Percentiles rank a stretch among this genome's conserved stretches.
These are phyloP conservation scores for Tephrocybe sp. DNA, from an alignment of 768 basidiomycete genomes.

Conservation along the genomic window DNA sequence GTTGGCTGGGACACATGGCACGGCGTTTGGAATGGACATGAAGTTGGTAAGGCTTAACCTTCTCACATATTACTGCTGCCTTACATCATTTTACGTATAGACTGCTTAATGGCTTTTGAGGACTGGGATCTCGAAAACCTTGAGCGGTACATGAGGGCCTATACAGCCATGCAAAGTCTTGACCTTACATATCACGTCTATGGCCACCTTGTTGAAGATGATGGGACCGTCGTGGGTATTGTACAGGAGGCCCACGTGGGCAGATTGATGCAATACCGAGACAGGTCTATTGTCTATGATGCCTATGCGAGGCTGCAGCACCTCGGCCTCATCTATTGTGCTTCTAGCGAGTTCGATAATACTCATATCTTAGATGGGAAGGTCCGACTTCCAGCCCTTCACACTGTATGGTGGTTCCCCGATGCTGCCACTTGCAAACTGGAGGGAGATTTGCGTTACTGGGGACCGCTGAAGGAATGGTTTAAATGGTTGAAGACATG, in stretches of 20 bases:
- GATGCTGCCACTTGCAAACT: constrained; percentile 19
- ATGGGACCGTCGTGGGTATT: constrained; percentile 30
- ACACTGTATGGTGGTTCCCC: constrained; percentile 17
- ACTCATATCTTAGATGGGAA: constrained; percentile 33
- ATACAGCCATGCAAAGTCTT: constrained; percentile 25
- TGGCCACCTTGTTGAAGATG: constrained; percentile 29
- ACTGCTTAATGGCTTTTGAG: constrained; percentile 31
- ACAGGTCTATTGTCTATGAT: constrained; percentile 28
- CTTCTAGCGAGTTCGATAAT: constrained; percentile 14
- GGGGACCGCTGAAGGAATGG: constrained; percentile 22
- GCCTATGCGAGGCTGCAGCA: constrained; percentile 28
- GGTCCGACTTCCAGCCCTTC: constrained; percentile 29
- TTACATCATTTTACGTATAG: constrained; percentile 16
- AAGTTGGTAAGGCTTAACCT: constrained; percentile 28
- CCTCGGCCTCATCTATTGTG: constrained; percentile 22
- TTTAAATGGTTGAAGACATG: constrained; percentile 22
- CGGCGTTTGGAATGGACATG: constrained; percentile 36
- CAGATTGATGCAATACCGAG: constrained; percentile 24
- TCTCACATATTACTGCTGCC: background rate
- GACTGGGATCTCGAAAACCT: constrained; percentile 21
- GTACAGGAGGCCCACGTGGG: constrained; percentile 35
- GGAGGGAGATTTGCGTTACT: constrained; percentile 23
- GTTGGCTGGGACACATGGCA: constrained; percentile 23
- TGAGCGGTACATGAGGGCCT: constrained; percentile 28
- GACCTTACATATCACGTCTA: constrained; percentile 34